Conservation (phyloP, 331 rosid species). For the Acacia concinna region DNA sequence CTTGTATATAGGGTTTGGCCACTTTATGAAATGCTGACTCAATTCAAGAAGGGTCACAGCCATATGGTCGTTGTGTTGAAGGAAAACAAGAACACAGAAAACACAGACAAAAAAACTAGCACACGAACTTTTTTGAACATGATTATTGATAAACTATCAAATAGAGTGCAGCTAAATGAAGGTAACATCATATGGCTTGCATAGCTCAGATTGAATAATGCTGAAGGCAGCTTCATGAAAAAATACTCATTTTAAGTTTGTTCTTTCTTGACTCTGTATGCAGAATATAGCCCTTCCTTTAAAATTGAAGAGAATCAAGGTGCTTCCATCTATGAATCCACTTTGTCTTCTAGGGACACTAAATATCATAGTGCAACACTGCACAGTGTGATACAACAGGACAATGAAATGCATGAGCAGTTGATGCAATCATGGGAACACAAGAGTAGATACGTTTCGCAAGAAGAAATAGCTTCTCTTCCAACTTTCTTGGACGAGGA, state of each 20-base stretch:
- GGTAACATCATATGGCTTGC: conserved; percentile 29
- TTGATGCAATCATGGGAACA: conserved; percentile 23
- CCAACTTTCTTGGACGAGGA: conserved; percentile 47
- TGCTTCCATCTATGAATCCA: conserved; percentile 29
- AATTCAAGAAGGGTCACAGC: conserved; percentile 64
- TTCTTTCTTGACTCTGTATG: conserved; percentile 24
- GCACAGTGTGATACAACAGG: conserved; percentile 32
- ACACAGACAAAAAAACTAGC: conserved; percentile 19
- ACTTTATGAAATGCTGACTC: conserved; percentile 60
- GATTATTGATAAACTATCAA: conserved; percentile 21
- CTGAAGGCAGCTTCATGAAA: not conserved
- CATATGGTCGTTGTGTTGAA: conserved; percentile 73
- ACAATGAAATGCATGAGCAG: conserved; percentile 14
- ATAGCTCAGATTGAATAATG: not conserved
- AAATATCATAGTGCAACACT: conserved; percentile 41
- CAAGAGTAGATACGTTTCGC: conserved; percentile 31
- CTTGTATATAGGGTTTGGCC: conserved; percentile 79
- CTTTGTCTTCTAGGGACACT: conserved; percentile 29
- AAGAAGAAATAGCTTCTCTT: conserved; percentile 37
- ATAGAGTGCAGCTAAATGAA: conserved; percentile 24
- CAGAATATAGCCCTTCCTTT: conserved; percentile 37
- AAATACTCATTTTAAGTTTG: not conserved
- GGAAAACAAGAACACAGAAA: conserved; percentile 26
- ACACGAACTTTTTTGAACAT: conserved; percentile 28
- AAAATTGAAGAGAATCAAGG: conserved; percentile 35